Evolutionary conservation across 83 land plant genomes (phyloP), one percentile per base, ranked within the genome.

Genomic region (Diphasiastrum complanatum): DNA sequence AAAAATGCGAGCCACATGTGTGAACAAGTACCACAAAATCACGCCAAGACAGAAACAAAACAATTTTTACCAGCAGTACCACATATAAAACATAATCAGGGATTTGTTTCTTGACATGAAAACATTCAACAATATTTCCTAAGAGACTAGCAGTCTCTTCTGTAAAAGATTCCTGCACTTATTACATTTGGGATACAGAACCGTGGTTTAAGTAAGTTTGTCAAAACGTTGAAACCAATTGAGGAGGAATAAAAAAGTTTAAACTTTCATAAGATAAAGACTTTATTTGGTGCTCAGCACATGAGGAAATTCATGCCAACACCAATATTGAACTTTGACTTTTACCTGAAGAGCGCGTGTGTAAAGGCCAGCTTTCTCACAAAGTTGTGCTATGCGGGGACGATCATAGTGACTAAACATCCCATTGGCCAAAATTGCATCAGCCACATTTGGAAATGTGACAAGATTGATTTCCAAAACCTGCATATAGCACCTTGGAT

Each of bases 401-500:
- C 99, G 83, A 45, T 93, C 99, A 79, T 93, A 93, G 63, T 89
- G 92, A 46, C 86, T 85, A 64, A 89, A 89, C 85, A 83, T 89
- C 23, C 96, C 96, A 77, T 93, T 93, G 28, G 96, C 99, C 55
- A 89, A 61, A 46, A 93, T 93, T 25, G 99, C 99, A 83, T 93
- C 99, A 25, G 99, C 99, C 1, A 93, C 99, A 75, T 93, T 93
- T 5, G 99, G 99, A 59, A 81, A 93, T 23, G 96, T 93, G 34
- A 93, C 96, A 29, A 93, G 75, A 63, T 93, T 93, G 69, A 89
- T 89, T 65, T 93, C 99, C 63, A 93, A 58, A 29, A 93, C 99
- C 96, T 88, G 66, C 20, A 75, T 22, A 28, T 38, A 38, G 8
- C 43, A 66, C 45, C 64, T 18, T 24, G 25, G 20, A 63, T 16